Evolutionary conservation across 306 rosid species (phyloP), one percentile per base, ranked within the genome.

Genomic region (Coriaria nepalensis): DNA sequence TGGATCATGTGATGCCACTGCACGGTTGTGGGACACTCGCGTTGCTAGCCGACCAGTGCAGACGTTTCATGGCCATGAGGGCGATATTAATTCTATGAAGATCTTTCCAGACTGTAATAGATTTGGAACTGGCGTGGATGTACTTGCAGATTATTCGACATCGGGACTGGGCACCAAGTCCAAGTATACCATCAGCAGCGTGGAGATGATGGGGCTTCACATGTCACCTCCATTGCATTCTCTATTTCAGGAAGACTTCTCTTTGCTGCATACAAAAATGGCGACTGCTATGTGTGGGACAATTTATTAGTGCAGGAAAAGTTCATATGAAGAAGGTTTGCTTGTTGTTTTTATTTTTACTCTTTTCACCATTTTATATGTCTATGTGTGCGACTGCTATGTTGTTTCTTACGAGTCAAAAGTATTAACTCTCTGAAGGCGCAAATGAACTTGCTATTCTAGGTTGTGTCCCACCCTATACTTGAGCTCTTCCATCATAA

Each of bases 241-340:
- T 88, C 97, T 56, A 75, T 79, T 68, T 88, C 97, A 10, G 97
- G 97, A 73, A 81, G 97, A 60, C 95, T 88, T 61, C 82, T 88
- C 45, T 74, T 88, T 60, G 93, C 86, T 72, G 97, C 90, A 60
- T 88, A 88, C 65, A 61, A 80, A 49, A 88, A 88, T 53, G 81
- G 84, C 0, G 77, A 76, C 65, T 88, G 93, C 73, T 77, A 70
- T 70, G 97, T 84, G 32, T 88, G 95, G 97, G 95, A 88, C 66
- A 88, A 95, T 43, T 65, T 88, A 61, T 63, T 84, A 65, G 97
- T 93, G 39, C 68, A 71, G 97, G 95, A 83, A 80, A 59, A n/a
- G n/a, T n/a, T n/a, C n/a, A n/a, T n/a, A n/a, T n/a, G n/a, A n/a
- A n/a, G n/a, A n/a, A n/a, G n/a, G n/a, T n/a, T n/a, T n/a, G n/a